Evolutionary conservation across 805 yeast species (phyloP).

Genomic region (Metschnikowia bowlesiae): DNA sequence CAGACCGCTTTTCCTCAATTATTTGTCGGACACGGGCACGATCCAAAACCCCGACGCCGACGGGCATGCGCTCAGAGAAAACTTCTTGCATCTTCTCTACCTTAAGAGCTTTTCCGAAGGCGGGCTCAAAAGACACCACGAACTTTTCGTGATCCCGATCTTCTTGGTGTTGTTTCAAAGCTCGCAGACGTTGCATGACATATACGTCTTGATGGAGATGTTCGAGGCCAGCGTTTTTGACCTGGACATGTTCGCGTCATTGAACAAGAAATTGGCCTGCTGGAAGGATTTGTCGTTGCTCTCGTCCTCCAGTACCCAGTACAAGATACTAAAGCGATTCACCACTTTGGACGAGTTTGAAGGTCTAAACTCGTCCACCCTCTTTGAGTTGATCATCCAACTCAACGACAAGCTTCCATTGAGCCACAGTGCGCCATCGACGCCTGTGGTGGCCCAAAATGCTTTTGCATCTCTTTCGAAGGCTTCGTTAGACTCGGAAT

Average conservation of each 20-base stretch:
- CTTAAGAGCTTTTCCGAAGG: conserved; percentile 35
- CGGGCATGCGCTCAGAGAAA: conserved; percentile 15
- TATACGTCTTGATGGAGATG: conserved; percentile 30
- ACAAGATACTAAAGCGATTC: conserved; percentile 22
- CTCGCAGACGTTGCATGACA: conserved; percentile 20
- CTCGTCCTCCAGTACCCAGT: conserved; percentile 18
- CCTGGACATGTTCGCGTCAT: conserved; percentile 21
- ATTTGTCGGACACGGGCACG: conserved; percentile 10
- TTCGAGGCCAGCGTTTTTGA: conserved; percentile 30
- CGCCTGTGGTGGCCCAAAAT: conserved; percentile 27
- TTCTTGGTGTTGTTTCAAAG: conserved; percentile 28
- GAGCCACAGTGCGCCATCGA: conserved; percentile 42
- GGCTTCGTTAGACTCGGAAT: conserved; percentile 8
- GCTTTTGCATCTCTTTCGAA: conserved; percentile 8
- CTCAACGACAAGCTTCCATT: conserved; percentile 41
- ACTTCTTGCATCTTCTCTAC: conserved; percentile 31
- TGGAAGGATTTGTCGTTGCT: conserved; percentile 26
- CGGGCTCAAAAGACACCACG: conserved; percentile 38
- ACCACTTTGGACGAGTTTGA: conserved; percentile 30
- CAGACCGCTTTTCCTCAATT: conserved; percentile 30
- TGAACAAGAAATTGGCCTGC: conserved; percentile 23
- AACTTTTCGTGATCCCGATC: conserved; percentile 35
- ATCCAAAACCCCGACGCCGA: conserved; percentile 2
- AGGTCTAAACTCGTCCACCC: conserved; percentile 23
- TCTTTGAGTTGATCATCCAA: conserved; percentile 34